Evolutionary conservation across 192 early-diverging fungal genomes (phyloP), one percentile per base, ranked within the genome.

Genomic region (Tieghemiomyces parasiticus): DNA sequence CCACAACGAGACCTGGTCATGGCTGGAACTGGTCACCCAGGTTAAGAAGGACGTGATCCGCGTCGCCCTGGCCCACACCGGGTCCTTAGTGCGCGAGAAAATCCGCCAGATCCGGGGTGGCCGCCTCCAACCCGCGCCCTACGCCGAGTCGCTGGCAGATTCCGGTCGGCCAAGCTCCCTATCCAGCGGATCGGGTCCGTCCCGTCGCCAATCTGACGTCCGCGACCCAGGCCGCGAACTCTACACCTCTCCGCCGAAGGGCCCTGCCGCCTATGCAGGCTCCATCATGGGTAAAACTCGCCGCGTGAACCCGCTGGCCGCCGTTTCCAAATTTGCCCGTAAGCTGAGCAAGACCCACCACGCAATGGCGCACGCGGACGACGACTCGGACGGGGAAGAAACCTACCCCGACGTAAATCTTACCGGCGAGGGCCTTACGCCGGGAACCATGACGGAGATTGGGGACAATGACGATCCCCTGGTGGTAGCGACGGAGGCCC

Each of bases 1-100:
- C 63, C 76, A 81, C 30, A 90, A 88, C 65, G 83, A 81, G 63
- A 90, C 86, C 0, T 91, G 88, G 56, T 58, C 56, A 14, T 58
- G 56, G 56, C 35, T 58, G 34, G 56, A 75, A 63, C 65, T 75
- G 42, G 59, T 75, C 33, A 75, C 71, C 67, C 70, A 75, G 32
- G 68, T 75, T 38, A 75, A 72, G 60, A 67, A 68, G 55, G 74
- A 75, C 67, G 67, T 69, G 58, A 72, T 70, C 63, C 67, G 67
- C 0, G 74, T 68, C 14, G 74, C 64, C 13, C 65, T 75, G 3
- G 70, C 71, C 52, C 74, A 75, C 35, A 75, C 74, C 1, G 74
- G 74, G 3, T 70, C 74, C 4, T 66, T 75, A 60, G 70, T 75
- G 35, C 70, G 67, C 61, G 74, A 75, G 30, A 75, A 75, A 64